Base-by-base conservation (phyloP, 2,329 filamentous ascomycete genomes). In the Sarocladium brachiariae region DNA sequence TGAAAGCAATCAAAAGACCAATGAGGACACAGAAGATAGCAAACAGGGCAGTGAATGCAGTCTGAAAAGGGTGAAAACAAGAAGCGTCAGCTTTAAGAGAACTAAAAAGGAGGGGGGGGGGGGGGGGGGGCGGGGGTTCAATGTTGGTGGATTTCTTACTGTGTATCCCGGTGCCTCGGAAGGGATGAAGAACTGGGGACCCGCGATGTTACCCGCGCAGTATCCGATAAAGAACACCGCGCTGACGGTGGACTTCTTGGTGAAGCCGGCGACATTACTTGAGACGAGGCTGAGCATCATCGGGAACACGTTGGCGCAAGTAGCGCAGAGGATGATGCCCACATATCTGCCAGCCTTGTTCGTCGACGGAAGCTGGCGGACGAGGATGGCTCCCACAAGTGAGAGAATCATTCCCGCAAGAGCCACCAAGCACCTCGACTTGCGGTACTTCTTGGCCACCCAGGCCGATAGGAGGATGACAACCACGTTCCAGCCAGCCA, bases 241-340 rank as follows among this genome's bases (percentile, higher is more conserved):
- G 23, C 25, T 21, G 11, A 77, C 75, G 4, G 78, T 75, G 1
- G 74, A 71, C 57, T 82, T 83, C 66, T 85, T 85, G 1, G 80
- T 84, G 50, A 81, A 78, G 1, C 81, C 81, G 18, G 74, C 80
- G 27, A 82, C 68, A 57, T 84, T 84, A 5, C 77, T 70, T 1
- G 74, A 74, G 30, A 80, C 69, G 65, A 84, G 71, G 9, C 76
- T 76, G 63, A 84, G 70, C 41, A 73, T 65, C 30, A 84, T 67
- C 14, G 63, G 59, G 38, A 63, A 59, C 13, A 4, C 16, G 39
- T 18, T 18, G 16, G 16, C 16, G 39, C 9, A 14, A 27, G 16
- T 27, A 10, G 8, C 16, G 21, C 9, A 14, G 10, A 45, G 8
- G 23, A 14, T 14, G 24, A 45, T 14, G 16, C 9, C 8, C 21